Evolutionary conservation across 1,284 basidiomycete species (phyloP).

Genomic region (Puccinia triticina): DNA sequence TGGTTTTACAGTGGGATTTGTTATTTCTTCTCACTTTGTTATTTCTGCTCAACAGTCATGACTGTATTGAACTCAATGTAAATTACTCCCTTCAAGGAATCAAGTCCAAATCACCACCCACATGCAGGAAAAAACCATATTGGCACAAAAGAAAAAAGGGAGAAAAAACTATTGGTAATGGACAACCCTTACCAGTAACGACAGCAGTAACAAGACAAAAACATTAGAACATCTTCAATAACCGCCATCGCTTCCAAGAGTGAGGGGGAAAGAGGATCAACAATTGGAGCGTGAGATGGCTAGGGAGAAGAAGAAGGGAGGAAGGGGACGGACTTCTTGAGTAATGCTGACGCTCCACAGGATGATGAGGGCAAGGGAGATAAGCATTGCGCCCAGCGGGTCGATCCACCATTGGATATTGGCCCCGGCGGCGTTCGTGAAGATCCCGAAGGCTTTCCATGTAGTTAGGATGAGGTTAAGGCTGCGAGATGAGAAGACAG

Average conservation of each 20-base stretch:
- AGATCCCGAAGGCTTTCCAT: conserved; percentile 36
- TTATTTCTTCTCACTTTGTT: too few species aligned
- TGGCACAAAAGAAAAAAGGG: too few species aligned
- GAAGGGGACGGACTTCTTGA: conserved; percentile 27
- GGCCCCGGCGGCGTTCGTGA: conserved; percentile 70
- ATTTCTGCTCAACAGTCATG: too few species aligned
- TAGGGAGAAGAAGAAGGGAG: background rate
- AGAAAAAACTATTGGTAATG: too few species aligned
- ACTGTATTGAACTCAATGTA: too few species aligned
- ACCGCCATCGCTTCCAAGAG: conserved; percentile 64
- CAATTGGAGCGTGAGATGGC: too few species aligned
- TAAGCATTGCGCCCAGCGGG: conserved; percentile 65
- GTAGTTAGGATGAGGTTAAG: background rate
- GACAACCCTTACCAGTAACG: too few species aligned
- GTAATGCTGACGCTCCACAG: conserved; percentile 67
- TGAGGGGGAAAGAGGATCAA: background rate
- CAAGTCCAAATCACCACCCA: too few species aligned
- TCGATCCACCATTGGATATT: conserved; percentile 74
- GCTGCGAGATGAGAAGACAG: background rate
- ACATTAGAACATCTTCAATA: conserved; percentile 83
- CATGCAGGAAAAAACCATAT: too few species aligned
- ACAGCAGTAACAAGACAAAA: too few species aligned
- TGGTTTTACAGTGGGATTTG: too few species aligned
- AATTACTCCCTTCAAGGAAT: conserved; percentile 84
- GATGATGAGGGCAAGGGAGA: conserved; percentile 77